Conservation (phyloP, 2,329 filamentous ascomycete genomes). For the Ceratocystis harringtonii region DNA sequence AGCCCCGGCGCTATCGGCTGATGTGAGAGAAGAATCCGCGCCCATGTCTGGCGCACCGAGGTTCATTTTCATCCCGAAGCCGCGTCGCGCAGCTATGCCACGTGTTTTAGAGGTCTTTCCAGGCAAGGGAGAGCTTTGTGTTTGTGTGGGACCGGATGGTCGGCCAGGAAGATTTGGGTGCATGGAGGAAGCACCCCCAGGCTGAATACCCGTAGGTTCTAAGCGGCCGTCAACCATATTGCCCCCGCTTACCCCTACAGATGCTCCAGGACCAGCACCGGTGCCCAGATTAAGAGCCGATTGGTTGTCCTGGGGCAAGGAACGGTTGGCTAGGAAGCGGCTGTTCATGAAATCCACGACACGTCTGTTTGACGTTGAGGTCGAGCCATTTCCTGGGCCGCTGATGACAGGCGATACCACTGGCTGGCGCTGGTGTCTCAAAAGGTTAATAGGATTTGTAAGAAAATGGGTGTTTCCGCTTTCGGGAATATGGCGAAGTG, state of each 20-base stretch:
- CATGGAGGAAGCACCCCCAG: not conserved
- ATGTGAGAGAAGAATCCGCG: conserved; percentile 14
- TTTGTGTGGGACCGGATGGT: not conserved
- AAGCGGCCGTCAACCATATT: not conserved
- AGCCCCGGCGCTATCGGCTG: conserved; percentile 17
- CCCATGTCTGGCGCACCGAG: conserved; percentile 1
- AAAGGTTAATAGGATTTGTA: conserved; percentile 3
- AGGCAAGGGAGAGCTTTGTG: not conserved
- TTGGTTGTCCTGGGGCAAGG: not conserved
- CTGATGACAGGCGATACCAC: not conserved
- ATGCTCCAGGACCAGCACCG: not conserved
- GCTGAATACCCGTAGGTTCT: not conserved
- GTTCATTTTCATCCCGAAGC: conserved; percentile 34
- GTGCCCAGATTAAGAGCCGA: not conserved
- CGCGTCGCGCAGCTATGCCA: conserved; percentile 52
- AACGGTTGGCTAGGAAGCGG: not conserved
- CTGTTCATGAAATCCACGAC: conserved; percentile 9
- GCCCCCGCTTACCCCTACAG: not conserved
- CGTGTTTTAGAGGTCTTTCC: not conserved
- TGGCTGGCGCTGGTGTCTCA: conserved; percentile 12
- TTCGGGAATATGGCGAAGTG: conserved; percentile 12
- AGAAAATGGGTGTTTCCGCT: not conserved
- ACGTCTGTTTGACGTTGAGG: not conserved
- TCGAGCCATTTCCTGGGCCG: not conserved
- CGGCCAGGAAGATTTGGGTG: not conserved